Percentiles rank a stretch among this genome's conserved stretches.
phyloP scores from a whole-genome alignment of 257 asterid species.

The Ilex aquifolium region DNA sequence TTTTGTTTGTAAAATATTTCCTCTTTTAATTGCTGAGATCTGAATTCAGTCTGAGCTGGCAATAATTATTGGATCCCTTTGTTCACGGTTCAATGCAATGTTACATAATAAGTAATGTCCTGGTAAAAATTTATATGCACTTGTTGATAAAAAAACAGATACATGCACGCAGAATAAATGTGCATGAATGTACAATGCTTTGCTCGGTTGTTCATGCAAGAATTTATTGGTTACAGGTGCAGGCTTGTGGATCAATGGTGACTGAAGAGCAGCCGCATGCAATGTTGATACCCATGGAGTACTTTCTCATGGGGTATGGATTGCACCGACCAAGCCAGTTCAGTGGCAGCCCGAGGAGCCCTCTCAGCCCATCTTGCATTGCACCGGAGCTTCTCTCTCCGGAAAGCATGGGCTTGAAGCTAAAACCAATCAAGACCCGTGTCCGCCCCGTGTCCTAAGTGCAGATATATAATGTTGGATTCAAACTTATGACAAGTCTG shows the following conservation, averaged over 20 bases:
- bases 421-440: slow-evolving; percentile 86
- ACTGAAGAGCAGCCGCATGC: slow-evolving; percentile 97
- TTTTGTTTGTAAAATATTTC: not conserved
- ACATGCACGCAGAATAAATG: no score
- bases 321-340: slow-evolving; percentile 50
- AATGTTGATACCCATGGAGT: slow-evolving; percentile 77
- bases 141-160: not conserved
- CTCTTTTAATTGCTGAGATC: no score
- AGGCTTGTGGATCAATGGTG: slow-evolving; percentile 86
- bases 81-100: no score
- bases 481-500: slow-evolving; percentile 25
- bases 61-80: no score
- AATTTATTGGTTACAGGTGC: slow-evolving; percentile 43
- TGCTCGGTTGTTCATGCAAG: not conserved
- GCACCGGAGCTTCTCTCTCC: slow-evolving; percentile 87
- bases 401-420: slow-evolving; percentile 87
- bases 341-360: slow-evolving; percentile 76
- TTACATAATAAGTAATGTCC: no score
- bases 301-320: slow-evolving; percentile 76
- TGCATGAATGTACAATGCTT: not conserved
- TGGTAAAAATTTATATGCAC: not conserved
- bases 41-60: no score
- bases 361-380: slow-evolving; percentile 73
- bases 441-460: slow-evolving; percentile 3
- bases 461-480: slow-evolving; percentile 22